Evolutionary conservation across 306 rosid genomes (phyloP), one percentile per base, ranked within the genome.

Genomic region (Pterocarpus macrocarpus): DNA sequence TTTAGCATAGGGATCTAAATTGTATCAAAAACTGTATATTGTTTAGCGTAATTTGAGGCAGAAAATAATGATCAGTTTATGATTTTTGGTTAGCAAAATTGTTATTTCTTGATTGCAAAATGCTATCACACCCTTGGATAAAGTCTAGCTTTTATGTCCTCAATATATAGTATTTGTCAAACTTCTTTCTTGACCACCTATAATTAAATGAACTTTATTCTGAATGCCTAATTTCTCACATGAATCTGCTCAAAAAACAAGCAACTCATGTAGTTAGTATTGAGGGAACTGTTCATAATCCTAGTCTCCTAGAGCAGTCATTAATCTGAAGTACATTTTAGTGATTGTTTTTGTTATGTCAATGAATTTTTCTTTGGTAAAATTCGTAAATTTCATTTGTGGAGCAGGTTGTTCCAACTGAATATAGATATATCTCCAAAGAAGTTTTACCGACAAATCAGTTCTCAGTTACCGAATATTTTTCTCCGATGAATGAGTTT

Each of bases 391-490:
- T 28, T 8, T 35, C 17, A 73, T 75, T 63, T 78, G 72, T 70
- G 35, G 59, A 87, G 92, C 97, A 96, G 99, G 83, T 96, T 81
- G 98, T 96, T 80, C 99, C 98, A 8, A 96, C 99, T 22, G 98
- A 96, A 79, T 93, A 96, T 71, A 88, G 87, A 82, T 96, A 93
- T 71, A 85, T 92, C 80, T 93, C 94, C 34, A 96, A 90, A 84
- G 94, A 93, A 85, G 94, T 96, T 79, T 83, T 96, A 76, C 91
- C 99, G 30, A 96, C 99, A 39, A 96, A 96, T 84, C 99, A 96
- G 80, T 96, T 93, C 86, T 96, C 99, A 8, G 99, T 96, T 79
- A 88, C 99, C 4, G 99, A 96, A 87, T 96, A 96, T 82, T 96
- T 83, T 82, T 96, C 99, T 5, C 94, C 94, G 14, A 82, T 92